phyloP scores from a whole-genome alignment of 2,329 filamentous ascomycete genomes.

The Nectriaceae sp. region DNA sequence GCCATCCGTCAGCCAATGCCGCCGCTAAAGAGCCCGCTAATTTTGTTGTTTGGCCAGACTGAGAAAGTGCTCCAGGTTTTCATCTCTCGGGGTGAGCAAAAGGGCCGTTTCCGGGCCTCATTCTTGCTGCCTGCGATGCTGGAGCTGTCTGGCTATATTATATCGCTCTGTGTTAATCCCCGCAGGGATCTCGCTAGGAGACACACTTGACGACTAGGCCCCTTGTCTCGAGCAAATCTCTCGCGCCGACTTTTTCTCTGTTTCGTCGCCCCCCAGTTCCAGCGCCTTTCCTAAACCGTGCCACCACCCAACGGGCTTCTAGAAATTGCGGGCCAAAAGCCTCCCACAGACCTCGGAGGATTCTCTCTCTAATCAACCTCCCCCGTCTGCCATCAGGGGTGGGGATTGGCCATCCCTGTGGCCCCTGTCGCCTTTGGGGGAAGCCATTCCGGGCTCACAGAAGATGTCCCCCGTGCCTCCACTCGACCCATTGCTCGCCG shows the following conservation, averaged over 20 bases:
- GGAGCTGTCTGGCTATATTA: constrained; percentile 15
- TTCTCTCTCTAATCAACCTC: constrained; percentile 32
- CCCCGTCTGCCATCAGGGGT: constrained; percentile 26
- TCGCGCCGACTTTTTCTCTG: constrained; percentile 28
- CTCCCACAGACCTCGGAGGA: constrained; percentile 31
- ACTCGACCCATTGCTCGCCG: constrained; percentile 29
- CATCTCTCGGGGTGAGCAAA: constrained; percentile 26
- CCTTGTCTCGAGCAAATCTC: constrained; percentile 29
- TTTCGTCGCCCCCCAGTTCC: constrained; percentile 24
- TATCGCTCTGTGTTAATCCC: constrained; percentile 21
- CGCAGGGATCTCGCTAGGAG: constrained; percentile 11
- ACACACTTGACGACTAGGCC: constrained; percentile 9
- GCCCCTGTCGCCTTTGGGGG: constrained; percentile 23
- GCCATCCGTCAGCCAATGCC: constrained; percentile 23
- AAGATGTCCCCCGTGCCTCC: constrained; percentile 32
- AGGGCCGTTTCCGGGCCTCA: constrained; percentile 9
- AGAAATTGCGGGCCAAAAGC: constrained; percentile 32
- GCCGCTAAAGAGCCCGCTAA: constrained; percentile 28
- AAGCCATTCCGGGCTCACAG: constrained; percentile 30
- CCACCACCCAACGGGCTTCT: constrained; percentile 32
- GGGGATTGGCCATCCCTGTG: constrained; percentile 26
- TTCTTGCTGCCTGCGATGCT: constrained; percentile 7
- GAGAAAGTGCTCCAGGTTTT: constrained; percentile 21
- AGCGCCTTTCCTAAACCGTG: constrained; percentile 23
- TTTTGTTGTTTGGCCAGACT: constrained; percentile 19